Base-by-base conservation (phyloP, 371 early-diverging fungal species). In the Rhizopus stolonifer region DNA sequence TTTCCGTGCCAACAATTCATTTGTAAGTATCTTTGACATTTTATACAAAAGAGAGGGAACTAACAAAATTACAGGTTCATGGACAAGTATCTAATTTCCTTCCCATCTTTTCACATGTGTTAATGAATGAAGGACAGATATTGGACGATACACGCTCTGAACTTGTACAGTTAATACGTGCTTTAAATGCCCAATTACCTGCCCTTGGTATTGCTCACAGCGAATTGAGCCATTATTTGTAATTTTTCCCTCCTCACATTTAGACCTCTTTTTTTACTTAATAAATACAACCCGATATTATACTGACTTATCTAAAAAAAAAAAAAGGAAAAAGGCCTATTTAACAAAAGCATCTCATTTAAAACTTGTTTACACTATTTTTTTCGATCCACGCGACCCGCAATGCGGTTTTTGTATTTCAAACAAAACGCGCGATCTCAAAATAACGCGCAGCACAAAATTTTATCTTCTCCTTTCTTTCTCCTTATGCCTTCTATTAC, bases 1-100 rank as follows among this genome's bases (percentile, higher is more conserved):
- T 50, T 80, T 91, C 67, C 83, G 72, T 18, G 54, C 67, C 23
- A 79, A 80, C 59, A 80, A 84, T 62, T 22, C 78, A 13, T 75
- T 69, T 61, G 77, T 82, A 68, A 68, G 70, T 60, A n/a, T n/a
- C n/a, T n/a, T n/a, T n/a, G n/a, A n/a, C n/a, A n/a, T n/a, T n/a
- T n/a, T n/a, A n/a, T n/a, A n/a, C n/a, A n/a, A n/a, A n/a, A n/a
- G n/a, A n/a, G n/a, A n/a, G n/a, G n/a, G n/a, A n/a, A n/a, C n/a
- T n/a, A n/a, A 29, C 6, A 29, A 9, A 2, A 14, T 15, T 26
- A 17, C 56, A 72, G 69, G 60, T 72, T 24, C 58, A 70, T 18
- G 52, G 49, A 22, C 71, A 77, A 34, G 60, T 76, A 19, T 47
- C 72, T 8, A 60, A 60, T 26, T 61, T 79, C 38, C 57, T 77